Conservation (phyloP, 176 grass and related monocot species). For the Phoenix dactylifera region DNA sequence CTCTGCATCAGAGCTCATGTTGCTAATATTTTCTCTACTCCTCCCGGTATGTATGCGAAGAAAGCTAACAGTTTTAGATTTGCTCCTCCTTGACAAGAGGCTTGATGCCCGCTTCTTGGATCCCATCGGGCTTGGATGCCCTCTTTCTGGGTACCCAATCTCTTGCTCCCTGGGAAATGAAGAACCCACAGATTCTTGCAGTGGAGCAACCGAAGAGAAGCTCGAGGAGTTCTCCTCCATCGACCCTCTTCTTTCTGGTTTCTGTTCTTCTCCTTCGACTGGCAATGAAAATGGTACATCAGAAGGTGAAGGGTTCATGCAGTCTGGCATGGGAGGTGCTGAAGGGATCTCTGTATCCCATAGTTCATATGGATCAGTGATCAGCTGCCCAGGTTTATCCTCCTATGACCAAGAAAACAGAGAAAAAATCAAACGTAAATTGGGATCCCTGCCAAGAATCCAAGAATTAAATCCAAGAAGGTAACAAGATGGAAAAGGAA, state of each 20-base stretch:
- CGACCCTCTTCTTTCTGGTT: slow-evolving; percentile 12
- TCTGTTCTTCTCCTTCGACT: slow-evolving; percentile 25
- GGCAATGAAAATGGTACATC: background rate
- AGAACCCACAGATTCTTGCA: slow-evolving; percentile 33
- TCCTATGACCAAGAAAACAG: slow-evolving; percentile 26
- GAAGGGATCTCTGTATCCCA: slow-evolving; percentile 25
- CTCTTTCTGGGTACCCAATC: background rate
- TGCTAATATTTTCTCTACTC: slow-evolving; percentile 31
- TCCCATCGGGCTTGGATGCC: background rate
- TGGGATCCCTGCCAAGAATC: too few species aligned
- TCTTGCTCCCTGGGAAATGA: slow-evolving; percentile 13
- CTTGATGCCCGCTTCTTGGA: slow-evolving; percentile 32
- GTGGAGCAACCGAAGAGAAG: slow-evolving; percentile 8
- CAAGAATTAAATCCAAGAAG: background rate
- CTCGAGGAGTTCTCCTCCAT: slow-evolving; percentile 11
- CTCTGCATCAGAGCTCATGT: slow-evolving; percentile 18
- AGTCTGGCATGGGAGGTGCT: slow-evolving; percentile 38
- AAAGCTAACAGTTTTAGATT: slow-evolving; percentile 61
- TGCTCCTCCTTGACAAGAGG: slow-evolving; percentile 40
- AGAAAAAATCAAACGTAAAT: background rate
- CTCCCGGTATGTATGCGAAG: slow-evolving; percentile 57
- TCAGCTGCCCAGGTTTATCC: slow-evolving; percentile 4
- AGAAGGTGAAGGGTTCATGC: slow-evolving; percentile 4
- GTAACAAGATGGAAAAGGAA: slow-evolving; percentile 3
- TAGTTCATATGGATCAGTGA: slow-evolving; percentile 15